Base-by-base conservation (phyloP, 441 rosid genomes). In the Hura crepitans region DNA sequence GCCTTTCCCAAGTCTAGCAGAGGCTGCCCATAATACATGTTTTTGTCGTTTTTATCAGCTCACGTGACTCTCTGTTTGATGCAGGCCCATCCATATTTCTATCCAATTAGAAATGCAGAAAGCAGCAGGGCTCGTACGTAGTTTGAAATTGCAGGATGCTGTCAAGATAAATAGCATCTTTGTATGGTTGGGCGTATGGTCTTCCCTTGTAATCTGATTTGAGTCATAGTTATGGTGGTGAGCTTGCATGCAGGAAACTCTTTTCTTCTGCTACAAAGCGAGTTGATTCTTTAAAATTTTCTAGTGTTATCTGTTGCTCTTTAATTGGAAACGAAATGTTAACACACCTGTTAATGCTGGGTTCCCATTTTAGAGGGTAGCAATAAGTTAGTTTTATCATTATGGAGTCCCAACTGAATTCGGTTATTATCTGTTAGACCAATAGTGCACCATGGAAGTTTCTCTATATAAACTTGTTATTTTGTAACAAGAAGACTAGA, bases 81-180 rank as follows among this genome's bases (percentile, higher is more conserved):
- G 77, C 85, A 90, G 96, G 87, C 89, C 68, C 91, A 80, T 83
- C 84, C 90, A 45, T 88, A 88, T 69, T 94, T 94, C 81, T 78
- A 79, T 79, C 94, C 96, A 42, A 77, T 94, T 68, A 86, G 94
- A 79, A 90, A 87, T 76, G 97, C 93, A 0, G 99, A 94, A 82
- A 92, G 97, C 87, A 84, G 89, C 83, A 83, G 87, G 79, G 79
- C 63, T 66, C 92, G 89, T 0, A 46, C 86, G 17, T 88, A 87
- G 69, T 67, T 72, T 72, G 51, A 14, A 68, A 69, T 68, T 62
- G 25, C 31, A 23, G 70, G 73, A 60, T 25, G 77, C 79, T 69
- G 68, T 64, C 56, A 46, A 66, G 61, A 64, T 50, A 31, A n/a
- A n/a, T 8, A 53, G 72, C 71, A 53, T 66, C 53, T 62, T 53